A percentile compares a stretch with the other conserved stretches of the same genome.
phyloP scores from a whole-genome alignment of 306 rosid genomes.

The Erythrophleum fordii region DNA sequence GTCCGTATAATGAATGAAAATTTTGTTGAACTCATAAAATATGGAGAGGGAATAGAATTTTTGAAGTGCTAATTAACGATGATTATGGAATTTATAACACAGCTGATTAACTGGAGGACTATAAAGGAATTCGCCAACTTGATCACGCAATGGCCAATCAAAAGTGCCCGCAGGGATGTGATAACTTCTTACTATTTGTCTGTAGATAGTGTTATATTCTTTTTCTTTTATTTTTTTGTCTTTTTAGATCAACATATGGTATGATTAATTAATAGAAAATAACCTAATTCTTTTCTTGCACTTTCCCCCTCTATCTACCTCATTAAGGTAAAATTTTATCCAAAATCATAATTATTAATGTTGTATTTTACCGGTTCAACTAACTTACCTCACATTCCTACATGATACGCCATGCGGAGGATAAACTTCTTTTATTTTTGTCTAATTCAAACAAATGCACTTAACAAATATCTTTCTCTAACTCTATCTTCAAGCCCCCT shows the following conservation, averaged over 20 bases:
- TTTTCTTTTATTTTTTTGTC: neutral
- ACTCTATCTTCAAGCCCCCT: neutral
- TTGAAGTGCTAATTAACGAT: too few species aligned
- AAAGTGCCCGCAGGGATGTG: constrained; percentile 39
- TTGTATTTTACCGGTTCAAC: neutral
- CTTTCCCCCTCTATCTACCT: too few species aligned
- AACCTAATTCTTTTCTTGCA: neutral
- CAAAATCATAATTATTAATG: neutral
- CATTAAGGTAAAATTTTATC: neutral
- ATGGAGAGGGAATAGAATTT: too few species aligned
- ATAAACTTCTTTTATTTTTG: neutral
- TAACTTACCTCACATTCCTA: neutral
- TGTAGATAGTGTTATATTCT: constrained; percentile 15
- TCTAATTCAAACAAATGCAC: neutral
- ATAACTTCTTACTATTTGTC: constrained; percentile 25
- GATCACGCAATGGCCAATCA: constrained; percentile 23
- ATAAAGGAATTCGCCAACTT: neutral
- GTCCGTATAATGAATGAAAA: neutral
- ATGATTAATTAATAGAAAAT: neutral
- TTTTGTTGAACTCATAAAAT: neutral
- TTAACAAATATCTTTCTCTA: neutral
- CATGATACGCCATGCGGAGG: neutral
- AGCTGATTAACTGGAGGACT: too few species aligned
- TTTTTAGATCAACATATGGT: neutral
- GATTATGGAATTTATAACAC: too few species aligned